A percentile compares a stretch with the other conserved stretches of the same genome.
phyloP scores from a whole-genome alignment of 1,284 basidiomycete genomes.

The Boletellus sp. region DNA sequence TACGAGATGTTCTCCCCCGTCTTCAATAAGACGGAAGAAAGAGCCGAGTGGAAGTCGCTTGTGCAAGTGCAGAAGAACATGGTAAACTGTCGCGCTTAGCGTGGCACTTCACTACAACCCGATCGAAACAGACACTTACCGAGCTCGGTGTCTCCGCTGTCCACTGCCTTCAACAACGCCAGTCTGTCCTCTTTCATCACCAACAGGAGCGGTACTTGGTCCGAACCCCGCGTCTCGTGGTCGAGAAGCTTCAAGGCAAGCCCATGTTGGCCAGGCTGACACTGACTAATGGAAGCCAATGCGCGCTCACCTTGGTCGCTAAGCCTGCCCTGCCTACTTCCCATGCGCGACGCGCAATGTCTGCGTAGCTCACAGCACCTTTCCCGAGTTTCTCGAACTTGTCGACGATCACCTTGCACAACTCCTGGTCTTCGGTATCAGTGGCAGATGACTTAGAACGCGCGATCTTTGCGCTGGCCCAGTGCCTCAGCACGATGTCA shows the following conservation, averaged over 20 bases:
- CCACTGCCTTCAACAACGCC: slow-evolving; percentile 87
- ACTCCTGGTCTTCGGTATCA: slow-evolving; percentile 66
- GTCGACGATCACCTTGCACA: slow-evolving; percentile 81
- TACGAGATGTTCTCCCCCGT: slow-evolving; percentile 70
- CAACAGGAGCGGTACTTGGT: slow-evolving; percentile 90
- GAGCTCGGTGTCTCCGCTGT: slow-evolving; percentile 94
- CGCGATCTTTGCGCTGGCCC: slow-evolving; percentile 91
- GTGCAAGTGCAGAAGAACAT: slow-evolving; percentile 84
- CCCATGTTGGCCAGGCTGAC: neutral
- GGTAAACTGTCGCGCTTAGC: slow-evolving; percentile 62
- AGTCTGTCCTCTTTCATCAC: slow-evolving; percentile 93
- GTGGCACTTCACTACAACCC: neutral
- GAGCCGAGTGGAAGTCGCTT: slow-evolving; percentile 82
- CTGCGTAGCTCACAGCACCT: slow-evolving; percentile 84
- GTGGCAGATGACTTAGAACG: slow-evolving; percentile 59
- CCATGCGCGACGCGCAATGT: slow-evolving; percentile 94
- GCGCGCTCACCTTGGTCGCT: slow-evolving; percentile 74
- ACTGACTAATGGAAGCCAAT: neutral
- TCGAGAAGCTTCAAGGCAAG: slow-evolving; percentile 70
- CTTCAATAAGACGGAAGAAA: slow-evolving; percentile 94
- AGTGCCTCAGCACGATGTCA: slow-evolving; percentile 88
- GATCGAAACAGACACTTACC: slow-evolving; percentile 47
- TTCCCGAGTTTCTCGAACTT: slow-evolving; percentile 79
- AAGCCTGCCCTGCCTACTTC: slow-evolving; percentile 81
- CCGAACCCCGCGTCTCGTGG: slow-evolving; percentile 83